These are phyloP conservation scores for Ophiostoma australiae DNA, from an alignment of 2,329 filamentous ascomycete species.

Conservation along the genomic window DNA sequence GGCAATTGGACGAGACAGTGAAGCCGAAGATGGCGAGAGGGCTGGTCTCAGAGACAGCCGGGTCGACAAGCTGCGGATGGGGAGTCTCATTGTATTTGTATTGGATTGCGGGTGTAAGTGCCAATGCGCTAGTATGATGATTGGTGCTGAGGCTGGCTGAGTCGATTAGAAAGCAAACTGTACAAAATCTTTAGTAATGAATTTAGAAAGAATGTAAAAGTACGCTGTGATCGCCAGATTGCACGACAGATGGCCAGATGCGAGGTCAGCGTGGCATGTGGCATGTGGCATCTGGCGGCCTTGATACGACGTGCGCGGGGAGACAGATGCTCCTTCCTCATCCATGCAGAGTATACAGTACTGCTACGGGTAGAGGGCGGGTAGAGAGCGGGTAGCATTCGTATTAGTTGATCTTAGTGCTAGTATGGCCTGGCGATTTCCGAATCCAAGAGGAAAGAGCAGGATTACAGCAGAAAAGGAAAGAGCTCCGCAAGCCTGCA, in stretches of 20 bases:
- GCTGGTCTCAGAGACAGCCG: background rate
- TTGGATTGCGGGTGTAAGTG: background rate
- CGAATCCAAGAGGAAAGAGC: background rate
- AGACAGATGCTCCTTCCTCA: background rate
- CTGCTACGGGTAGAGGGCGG: background rate
- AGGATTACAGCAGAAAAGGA: background rate
- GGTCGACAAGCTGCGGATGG: background rate
- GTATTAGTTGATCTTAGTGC: background rate
- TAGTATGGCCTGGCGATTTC: too few species aligned
- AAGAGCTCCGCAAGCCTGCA: conserved; percentile 5
- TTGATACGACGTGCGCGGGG: background rate
- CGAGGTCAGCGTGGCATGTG: background rate
- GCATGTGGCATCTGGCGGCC: too few species aligned
- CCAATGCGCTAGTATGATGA: background rate
- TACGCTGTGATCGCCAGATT: background rate
- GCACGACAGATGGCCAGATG: background rate
- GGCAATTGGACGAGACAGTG: background rate
- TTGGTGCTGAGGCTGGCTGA: background rate
- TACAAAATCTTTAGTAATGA: too few species aligned
- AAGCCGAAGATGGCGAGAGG: background rate
- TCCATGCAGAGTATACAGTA: background rate
- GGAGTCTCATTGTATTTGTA: background rate
- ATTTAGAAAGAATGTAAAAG: too few species aligned
- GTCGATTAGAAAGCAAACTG: background rate
- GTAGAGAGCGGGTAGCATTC: background rate